Evolutionary conservation across 345 rosid genomes (phyloP), one percentile per base, ranked within the genome.

Genomic region (Brassica juncea): DNA sequence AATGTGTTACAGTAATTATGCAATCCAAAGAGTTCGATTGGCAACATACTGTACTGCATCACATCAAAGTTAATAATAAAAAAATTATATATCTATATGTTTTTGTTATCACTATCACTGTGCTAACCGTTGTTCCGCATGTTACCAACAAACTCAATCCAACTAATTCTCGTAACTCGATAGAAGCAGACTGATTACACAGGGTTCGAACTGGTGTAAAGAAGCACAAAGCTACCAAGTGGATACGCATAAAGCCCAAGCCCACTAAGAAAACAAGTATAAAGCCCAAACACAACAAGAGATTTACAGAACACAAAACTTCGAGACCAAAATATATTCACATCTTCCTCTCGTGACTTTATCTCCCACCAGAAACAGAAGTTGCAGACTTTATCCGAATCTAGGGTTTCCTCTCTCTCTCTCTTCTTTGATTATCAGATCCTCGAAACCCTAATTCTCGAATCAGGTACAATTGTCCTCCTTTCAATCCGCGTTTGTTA

Each of bases 331-430:
- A 42, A 42, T 42, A 42, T 42, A 12, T 42, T 8, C 14, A 42
- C 25, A 21, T 35, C 74, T 61, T 34, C 58, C 70, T 23, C 74
- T 42, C 44, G 55, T n/a, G 1, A n/a, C 19, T n/a, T 2, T 60
- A 11, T 73, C 74, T 23, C 35, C 35, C 79, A 74, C 57, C 69
- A 74, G 42, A 74, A 39, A 39, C 68, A 14, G 27, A 74, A 63
- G 70, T 64, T 75, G 25, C 76, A 75, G 72, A 65, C 57, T 75
- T 69, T 54, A 75, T 75, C 83, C 76, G 63, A 80, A 70, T 64
- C 31, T 70, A 70, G 83, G 79, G 83, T 75, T 75, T 60, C 65
- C 25, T 27, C 6, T 74, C 25, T 28, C 62, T 61, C 49, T 11
- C 66, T 35, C 52, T 55, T 55, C 70, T 54, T 49, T 14, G 23